Evolutionary conservation across 352 stramenopile genomes (phyloP), one percentile per base, ranked within the genome.

Genomic region (Globisporangium carolinianum): DNA sequence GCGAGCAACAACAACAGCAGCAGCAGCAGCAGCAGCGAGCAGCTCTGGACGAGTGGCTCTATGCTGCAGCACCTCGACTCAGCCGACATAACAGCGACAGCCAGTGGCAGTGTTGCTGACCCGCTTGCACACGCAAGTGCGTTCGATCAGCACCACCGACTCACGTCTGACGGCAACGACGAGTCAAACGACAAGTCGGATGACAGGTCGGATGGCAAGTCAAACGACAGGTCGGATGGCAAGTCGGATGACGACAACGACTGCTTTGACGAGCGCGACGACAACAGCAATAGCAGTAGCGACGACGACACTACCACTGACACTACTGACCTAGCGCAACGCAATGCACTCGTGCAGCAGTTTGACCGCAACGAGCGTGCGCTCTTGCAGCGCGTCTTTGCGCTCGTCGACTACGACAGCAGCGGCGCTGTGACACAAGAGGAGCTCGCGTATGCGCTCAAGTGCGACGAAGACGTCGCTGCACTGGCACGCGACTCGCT

Each of bases 361-460:
- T 88, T 88, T 24, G 59, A 61, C 2, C 52, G 47, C 7, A 62
- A 80, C 41, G 77, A 86, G 45, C 67, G 71, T 4, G 15, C 39
- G 0, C 58, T 76, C 0, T 63, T 91, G 4, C 66, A 45, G 3
- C 62, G 71, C 6, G 62, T 91, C 39, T 91, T 91, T 41, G 48
- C 60, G 0, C 48, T 79, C n/a, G 87, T 91, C 68, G 81, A 91
- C 57, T 59, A 72, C 18, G 81, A 89, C 57, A 66, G 60, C 49
- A 87, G 75, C n/a, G 73, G 77, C 6, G 77, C 79, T 0, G 73
- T 91, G 47, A 76, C 82, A 59, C 75, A 86, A 53, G 55, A 66
- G 7, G 79, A 91, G 49, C 83, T 89, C 62, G 57, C 68, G 10
- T 91, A 77, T 77, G 81, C 81, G 10, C 54, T 89, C 36, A 71